Percentiles rank a stretch among this genome's conserved stretches.
phyloP scores from a whole-genome alignment of 2,329 filamentous ascomycete genomes.

The Hypoxylon sp. region DNA sequence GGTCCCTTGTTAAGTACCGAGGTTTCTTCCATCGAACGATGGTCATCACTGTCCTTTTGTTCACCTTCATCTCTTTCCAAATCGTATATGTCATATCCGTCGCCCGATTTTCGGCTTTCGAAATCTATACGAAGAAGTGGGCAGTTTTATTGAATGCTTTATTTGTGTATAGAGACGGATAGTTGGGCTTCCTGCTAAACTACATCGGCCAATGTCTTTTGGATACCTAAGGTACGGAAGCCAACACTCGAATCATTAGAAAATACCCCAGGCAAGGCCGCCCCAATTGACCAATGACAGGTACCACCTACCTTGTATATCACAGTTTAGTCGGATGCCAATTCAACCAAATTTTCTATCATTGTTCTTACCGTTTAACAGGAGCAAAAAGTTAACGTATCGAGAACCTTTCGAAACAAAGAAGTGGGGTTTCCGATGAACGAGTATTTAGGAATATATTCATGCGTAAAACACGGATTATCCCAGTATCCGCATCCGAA shows the following conservation, averaged over 20 bases:
- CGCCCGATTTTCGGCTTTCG: conserved; percentile 6
- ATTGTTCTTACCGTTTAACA: neutral
- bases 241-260: neutral
- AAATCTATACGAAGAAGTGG: neutral
- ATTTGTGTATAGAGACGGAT: neutral
- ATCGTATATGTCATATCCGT: neutral
- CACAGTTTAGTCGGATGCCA: neutral
- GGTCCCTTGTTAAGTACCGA: conserved; percentile 7
- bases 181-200: neutral
- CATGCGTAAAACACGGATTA: neutral
- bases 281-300: neutral
- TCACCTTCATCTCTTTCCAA: neutral
- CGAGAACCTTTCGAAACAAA: neutral
- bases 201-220: neutral
- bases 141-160: neutral
- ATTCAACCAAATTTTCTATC: neutral
- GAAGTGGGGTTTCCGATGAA: neutral
- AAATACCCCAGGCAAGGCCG: neutral
- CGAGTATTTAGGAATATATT: neutral
- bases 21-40: conserved; percentile 15
- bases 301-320: neutral
- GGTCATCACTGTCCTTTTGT: neutral
- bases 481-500: conserved; percentile 2
- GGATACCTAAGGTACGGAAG: neutral
- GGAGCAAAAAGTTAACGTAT: neutral